Percentiles rank a stretch among this genome's conserved stretches.
phyloP scores from a whole-genome alignment of 208 protist genomes.

The Acanthamoeba divionensis region DNA sequence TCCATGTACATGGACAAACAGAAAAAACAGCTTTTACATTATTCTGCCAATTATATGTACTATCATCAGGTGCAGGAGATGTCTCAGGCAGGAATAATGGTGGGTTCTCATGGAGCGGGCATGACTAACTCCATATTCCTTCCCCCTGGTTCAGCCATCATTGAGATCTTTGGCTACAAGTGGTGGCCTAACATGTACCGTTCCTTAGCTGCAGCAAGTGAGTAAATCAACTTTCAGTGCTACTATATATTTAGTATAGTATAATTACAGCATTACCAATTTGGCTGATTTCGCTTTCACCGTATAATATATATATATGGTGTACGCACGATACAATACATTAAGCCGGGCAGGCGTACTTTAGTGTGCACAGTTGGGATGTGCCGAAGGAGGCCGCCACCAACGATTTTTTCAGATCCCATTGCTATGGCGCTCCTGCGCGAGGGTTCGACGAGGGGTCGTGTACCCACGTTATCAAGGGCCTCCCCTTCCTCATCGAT shows the following conservation, averaged over 20 bases:
- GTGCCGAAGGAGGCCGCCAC: not conserved
- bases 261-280: not conserved
- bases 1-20: too few relatives aligned
- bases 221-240: too few relatives aligned
- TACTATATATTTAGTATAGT: too few relatives aligned
- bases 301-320: too few relatives aligned
- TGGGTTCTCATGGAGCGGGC: not conserved
- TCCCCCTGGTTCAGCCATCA: not conserved
- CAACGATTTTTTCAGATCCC: not conserved
- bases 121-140: not conserved
- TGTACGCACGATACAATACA: not conserved
- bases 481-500: not conserved
- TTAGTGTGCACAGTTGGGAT: not conserved
- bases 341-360: not conserved
- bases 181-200: not conserved
- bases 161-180: not conserved
- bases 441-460: not conserved
- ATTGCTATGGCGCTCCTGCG: not conserved
- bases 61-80: not conserved
- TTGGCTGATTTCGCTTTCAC: not conserved
- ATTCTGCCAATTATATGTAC: too few relatives aligned
- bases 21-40: too few relatives aligned
- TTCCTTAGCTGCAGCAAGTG: too few relatives aligned
- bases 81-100: not conserved
- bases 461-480: not conserved